A percentile compares a stretch with the other conserved stretches of the same genome.
Evolutionary conservation across 208 protist genomes (phyloP).

Genomic region (Leishmania amazonensis): DNA sequence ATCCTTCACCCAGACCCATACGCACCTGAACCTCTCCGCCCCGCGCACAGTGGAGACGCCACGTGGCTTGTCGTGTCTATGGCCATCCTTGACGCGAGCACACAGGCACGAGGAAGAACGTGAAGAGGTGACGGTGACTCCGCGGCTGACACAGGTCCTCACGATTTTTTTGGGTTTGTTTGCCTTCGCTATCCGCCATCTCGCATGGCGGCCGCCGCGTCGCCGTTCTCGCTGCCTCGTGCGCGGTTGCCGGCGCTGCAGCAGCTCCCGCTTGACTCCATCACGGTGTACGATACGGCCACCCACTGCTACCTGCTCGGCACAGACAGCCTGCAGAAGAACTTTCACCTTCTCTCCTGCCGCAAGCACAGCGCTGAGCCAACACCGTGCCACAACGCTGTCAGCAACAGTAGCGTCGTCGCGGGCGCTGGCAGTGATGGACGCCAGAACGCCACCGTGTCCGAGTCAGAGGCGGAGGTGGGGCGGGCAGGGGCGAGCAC

Average conservation of each 20-base stretch:
- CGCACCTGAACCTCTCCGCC: background rate
- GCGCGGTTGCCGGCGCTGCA: conserved; percentile 14
- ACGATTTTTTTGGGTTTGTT: background rate
- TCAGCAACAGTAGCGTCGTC: conserved; percentile 11
- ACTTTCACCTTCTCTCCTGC: conserved; percentile 27
- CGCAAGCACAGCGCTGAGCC: conserved; percentile 32
- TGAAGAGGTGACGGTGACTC: background rate
- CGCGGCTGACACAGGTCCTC: background rate
- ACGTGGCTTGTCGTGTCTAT: background rate
- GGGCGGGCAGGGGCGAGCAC: background rate
- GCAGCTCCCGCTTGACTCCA: conserved; percentile 39
- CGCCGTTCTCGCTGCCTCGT: conserved; percentile 12
- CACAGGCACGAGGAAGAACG: background rate
- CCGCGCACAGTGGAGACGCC: background rate
- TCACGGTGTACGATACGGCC: conserved; percentile 56
- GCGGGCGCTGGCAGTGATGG: background rate
- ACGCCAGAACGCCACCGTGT: background rate
- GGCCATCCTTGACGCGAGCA: background rate
- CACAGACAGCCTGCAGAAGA: conserved; percentile 33
- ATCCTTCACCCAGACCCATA: background rate
- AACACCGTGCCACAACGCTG: background rate
- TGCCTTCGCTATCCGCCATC: background rate
- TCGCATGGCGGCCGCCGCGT: background rate
- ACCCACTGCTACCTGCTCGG: conserved; percentile 62
- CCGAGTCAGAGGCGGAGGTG: conserved; percentile 7